phyloP scores from a whole-genome alignment of 768 basidiomycete genomes.

The Mycena galopus region DNA sequence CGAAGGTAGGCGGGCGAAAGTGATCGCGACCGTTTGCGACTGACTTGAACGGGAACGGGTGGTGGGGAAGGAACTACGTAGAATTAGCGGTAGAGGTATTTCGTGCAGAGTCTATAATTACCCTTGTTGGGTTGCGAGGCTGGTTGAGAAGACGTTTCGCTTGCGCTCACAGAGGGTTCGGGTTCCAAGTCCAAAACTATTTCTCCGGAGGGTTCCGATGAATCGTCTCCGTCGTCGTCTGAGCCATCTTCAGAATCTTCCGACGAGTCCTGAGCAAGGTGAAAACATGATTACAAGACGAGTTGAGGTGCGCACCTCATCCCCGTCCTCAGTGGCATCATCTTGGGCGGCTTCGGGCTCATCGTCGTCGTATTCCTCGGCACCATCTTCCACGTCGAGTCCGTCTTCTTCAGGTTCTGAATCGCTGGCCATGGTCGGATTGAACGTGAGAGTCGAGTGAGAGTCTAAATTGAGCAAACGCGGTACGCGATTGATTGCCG shows the following conservation, averaged over 20 bases:
- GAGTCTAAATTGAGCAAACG: background rate
- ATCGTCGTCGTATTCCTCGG: constrained; percentile 66
- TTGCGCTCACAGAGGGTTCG: constrained; percentile 41
- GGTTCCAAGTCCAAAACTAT: constrained; percentile 41
- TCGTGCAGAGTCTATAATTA: constrained; percentile 31
- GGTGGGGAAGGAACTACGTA: constrained; percentile 35
- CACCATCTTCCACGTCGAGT: constrained; percentile 65
- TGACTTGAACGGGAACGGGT: constrained; percentile 49
- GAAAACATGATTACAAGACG: constrained; percentile 2
- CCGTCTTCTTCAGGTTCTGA: constrained; percentile 75
- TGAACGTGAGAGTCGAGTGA: background rate
- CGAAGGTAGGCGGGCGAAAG: constrained; percentile 70
- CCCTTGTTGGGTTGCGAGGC: constrained; percentile 52
- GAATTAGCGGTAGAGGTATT: constrained; percentile 37
- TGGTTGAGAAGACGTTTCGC: constrained; percentile 38
- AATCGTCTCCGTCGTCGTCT: constrained; percentile 63
- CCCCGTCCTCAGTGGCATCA: constrained; percentile 75
- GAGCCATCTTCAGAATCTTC: constrained; percentile 72
- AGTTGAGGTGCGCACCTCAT: constrained; percentile 63
- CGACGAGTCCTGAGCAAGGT: constrained; percentile 63
- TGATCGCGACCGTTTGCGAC: constrained; percentile 55
- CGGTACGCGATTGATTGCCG: background rate
- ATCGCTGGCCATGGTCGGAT: constrained; percentile 65
- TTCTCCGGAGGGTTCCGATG: constrained; percentile 53
- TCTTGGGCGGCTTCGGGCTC: constrained; percentile 60